Evolutionary conservation across 305 asterid genomes (phyloP), one percentile per base, ranked within the genome.

Genomic region (Fraxinus floribunda): DNA sequence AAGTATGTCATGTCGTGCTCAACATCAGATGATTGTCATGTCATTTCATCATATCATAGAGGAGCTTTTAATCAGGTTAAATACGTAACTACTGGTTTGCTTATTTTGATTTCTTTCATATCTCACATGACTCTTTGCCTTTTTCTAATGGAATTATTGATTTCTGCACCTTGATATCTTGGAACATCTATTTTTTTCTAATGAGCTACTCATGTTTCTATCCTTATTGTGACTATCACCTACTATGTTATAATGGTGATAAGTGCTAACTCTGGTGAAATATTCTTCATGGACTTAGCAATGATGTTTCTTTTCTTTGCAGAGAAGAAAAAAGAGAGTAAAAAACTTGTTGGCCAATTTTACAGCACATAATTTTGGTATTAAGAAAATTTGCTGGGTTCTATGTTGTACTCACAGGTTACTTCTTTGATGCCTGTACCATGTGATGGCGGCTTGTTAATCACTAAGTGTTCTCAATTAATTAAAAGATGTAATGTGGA

Each of bases 1-100:
- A 94, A 89, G 81, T 88, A 91, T 86, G 91, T 96, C 74, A 87
- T 84, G 85, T 85, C 93, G 4, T 93, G 99, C 82, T 88, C 95
- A 29, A 81, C 89, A 52, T 90, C 97, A 75, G 98, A 93, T 86
- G 91, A 88, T 86, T 93, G 97, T 73, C 98, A 94, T 79, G 82
- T 96, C 85, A 96, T 96, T 62, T 89, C 98, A 78, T 93, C 98
- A 60, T 96, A 96, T 87, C 90, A 96, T 86, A 88, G 98, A 90
- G 97, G 94, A 80, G 52, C 88, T 85, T 91, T 96, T 83, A 86
- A 82, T n/a, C 99, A 96, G 98, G 99, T 92, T 49, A 68, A 8
- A 22, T 41, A 46, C 9, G n/a, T 66, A 70, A 5, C 73, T 82
- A 4, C 32, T 20, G 39, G 29, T 8, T 60, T 75, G 26, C 62